A percentile compares a stretch with the other conserved stretches of the same genome.
Evolutionary conservation across 306 rosid genomes (phyloP).

Genomic region (Gynostemma pentaphyllum): DNA sequence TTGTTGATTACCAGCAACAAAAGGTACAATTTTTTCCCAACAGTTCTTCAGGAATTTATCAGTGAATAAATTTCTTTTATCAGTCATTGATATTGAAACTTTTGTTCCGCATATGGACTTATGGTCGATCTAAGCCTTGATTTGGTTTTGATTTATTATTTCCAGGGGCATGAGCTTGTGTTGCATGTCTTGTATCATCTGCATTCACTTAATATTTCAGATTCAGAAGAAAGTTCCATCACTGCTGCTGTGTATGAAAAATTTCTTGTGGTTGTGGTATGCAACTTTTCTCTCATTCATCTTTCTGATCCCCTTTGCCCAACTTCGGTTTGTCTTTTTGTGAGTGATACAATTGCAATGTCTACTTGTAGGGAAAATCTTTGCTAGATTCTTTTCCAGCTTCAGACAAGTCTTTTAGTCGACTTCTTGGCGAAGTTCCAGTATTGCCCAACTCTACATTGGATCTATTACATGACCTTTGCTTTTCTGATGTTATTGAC

Average conservation of each 20-base stretch:
- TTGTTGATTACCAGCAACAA: constrained; percentile 67
- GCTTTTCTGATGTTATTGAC: constrained; percentile 57
- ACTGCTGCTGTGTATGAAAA: constrained; percentile 60
- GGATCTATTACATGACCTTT: constrained; percentile 67
- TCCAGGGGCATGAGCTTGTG: constrained; percentile 91
- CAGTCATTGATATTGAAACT: too few species aligned
- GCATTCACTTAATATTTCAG: constrained; percentile 43
- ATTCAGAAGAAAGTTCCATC: constrained; percentile 43
- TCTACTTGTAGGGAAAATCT: constrained; percentile 53
- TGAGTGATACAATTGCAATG: constrained; percentile 11
- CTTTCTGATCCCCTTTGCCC: constrained; percentile 3
- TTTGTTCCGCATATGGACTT: not conserved
- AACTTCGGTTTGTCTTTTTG: constrained; percentile 7
- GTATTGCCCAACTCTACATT: constrained; percentile 62
- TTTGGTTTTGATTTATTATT: constrained; percentile 16
- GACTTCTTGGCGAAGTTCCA: constrained; percentile 94
- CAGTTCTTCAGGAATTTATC: not conserved
- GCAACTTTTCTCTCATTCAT: constrained; percentile 20
- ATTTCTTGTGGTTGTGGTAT: constrained; percentile 81
- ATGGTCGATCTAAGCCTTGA: not conserved
- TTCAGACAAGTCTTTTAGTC: constrained; percentile 88
- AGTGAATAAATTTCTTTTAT: not conserved
- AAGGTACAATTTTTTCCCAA: constrained; percentile 37
- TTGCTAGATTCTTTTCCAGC: constrained; percentile 81
- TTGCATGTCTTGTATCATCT: constrained; percentile 81